Conservation (phyloP, 2,329 filamentous ascomycete species). For the Aspergillus aculeatus region DNA sequence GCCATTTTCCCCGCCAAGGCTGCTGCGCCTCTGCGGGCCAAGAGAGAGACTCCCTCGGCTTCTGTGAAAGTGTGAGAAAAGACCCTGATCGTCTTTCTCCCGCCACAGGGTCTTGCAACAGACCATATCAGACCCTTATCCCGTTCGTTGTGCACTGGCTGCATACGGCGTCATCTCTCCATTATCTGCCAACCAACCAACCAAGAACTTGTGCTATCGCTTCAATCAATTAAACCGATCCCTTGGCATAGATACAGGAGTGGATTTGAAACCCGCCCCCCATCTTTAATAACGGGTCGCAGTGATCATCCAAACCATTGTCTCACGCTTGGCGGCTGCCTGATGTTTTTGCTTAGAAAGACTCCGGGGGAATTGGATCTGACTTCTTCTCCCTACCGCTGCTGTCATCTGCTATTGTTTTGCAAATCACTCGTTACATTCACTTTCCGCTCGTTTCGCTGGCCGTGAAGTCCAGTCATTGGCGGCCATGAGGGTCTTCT, state of each 20-base stretch:
- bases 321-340: constrained; percentile 18
- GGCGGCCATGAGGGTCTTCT: constrained; percentile 28
- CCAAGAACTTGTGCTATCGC: background rate
- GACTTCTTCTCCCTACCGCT: constrained; percentile 1
- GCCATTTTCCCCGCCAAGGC: constrained; percentile 11
- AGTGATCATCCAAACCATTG: background rate
- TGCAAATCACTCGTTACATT: background rate
- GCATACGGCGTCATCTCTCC: background rate
- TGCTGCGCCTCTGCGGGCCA: constrained; percentile 9
- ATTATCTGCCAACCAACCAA: no score
- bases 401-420: constrained; percentile 10
- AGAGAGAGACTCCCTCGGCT: background rate
- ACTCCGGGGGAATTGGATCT: background rate
- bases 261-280: background rate
- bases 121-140: background rate
- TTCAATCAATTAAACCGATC: background rate
- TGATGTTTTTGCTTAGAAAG: constrained; percentile 11
- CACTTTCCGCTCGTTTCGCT: constrained; percentile 4
- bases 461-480: constrained; percentile 8
- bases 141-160: background rate
- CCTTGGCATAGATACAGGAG: background rate
- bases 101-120: background rate
- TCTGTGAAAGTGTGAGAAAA: background rate
- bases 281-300: background rate
- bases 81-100: background rate